Conservation (phyloP, 2,329 filamentous ascomycete species). For the Fusarium sp. region DNA sequence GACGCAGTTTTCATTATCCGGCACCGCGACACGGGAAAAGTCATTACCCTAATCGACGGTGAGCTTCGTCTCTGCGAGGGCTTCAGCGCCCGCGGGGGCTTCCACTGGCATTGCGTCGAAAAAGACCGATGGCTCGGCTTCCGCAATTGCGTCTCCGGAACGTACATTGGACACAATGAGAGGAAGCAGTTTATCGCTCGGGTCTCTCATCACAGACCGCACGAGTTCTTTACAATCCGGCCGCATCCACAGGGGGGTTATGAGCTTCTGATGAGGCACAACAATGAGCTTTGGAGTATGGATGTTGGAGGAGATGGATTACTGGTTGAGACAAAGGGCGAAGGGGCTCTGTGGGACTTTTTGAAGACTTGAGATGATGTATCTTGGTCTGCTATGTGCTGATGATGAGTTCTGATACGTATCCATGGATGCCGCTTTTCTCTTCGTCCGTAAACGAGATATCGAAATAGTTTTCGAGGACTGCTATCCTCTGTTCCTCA, state of each 20-base stretch:
- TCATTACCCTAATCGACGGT: conserved; percentile 49
- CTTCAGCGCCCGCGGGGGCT: conserved; percentile 33
- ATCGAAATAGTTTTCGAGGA: conserved; percentile 61
- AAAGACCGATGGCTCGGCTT: conserved; percentile 54
- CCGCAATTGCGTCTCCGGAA: conserved; percentile 48
- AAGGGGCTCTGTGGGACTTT: conserved; percentile 50
- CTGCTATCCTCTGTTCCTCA: conserved; percentile 61
- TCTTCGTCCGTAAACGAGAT: conserved; percentile 55
- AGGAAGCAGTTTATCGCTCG: conserved; percentile 36
- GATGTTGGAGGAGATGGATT: conserved; percentile 24
- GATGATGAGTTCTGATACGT: conserved; percentile 9
- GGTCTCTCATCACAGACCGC: conserved; percentile 38
- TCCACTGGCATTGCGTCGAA: conserved; percentile 54
- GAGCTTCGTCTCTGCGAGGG: conserved; percentile 40
- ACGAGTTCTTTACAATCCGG: conserved; percentile 48
- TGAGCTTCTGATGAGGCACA: conserved; percentile 46
- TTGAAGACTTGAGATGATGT: conserved; percentile 18
- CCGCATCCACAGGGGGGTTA: conserved; percentile 49
- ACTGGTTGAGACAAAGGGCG: conserved; percentile 41
- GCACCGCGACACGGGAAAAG: conserved; percentile 37
- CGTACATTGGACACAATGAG: conserved; percentile 50
- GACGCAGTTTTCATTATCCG: conserved; percentile 49
- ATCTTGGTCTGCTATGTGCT: neutral
- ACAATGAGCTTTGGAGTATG: conserved; percentile 47
- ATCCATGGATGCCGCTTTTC: conserved; percentile 18